Conservation (phyloP, 202 grass and related monocot species). For the Bolboschoenoplectus hybrid region DNA sequence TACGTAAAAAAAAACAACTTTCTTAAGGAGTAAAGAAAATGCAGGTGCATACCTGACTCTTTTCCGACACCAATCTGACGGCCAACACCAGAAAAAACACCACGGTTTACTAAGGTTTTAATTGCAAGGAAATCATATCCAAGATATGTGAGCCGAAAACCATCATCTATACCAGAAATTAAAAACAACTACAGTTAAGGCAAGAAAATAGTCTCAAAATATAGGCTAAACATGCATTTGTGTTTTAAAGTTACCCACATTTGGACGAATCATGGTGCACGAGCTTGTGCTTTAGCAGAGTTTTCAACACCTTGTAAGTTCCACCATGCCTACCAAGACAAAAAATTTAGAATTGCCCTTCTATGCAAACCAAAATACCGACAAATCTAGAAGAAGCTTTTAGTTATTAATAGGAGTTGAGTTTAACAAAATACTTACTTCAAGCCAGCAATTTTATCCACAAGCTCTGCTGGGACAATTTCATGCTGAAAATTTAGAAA, state of each 20-base stretch:
- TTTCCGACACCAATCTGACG: slow-evolving; percentile 94
- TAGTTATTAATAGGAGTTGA: background rate
- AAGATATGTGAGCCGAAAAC: slow-evolving; percentile 91
- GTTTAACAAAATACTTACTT: slow-evolving; percentile 52
- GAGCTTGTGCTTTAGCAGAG: slow-evolving; percentile 89
- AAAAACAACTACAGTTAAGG: slow-evolving; percentile 31
- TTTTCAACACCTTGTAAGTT: slow-evolving; percentile 80
- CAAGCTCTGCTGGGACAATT: slow-evolving; percentile 78
- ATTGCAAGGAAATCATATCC: slow-evolving; percentile 96
- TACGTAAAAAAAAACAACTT: background rate
- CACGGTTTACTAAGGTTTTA: slow-evolving; percentile 85
- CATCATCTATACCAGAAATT: slow-evolving; percentile 60
- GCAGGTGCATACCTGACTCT: slow-evolving; percentile 65
- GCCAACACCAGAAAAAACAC: slow-evolving; percentile 73
- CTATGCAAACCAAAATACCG: slow-evolving; percentile 7
- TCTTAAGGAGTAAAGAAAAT: slow-evolving; percentile 4
- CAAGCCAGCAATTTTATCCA: slow-evolving; percentile 80
- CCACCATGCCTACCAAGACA: slow-evolving; percentile 65
- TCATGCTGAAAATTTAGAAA: slow-evolving; percentile 63
- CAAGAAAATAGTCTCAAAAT: slow-evolving; percentile 12
- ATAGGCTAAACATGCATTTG: background rate
- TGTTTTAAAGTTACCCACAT: slow-evolving; percentile 47
- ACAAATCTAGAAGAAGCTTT: background rate
- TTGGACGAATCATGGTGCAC: slow-evolving; percentile 86
- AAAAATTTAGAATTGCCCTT: background rate